Evolutionary conservation across 352 stramenopile genomes (phyloP).

Genomic region (Pilasporangium apinafurcum): DNA sequence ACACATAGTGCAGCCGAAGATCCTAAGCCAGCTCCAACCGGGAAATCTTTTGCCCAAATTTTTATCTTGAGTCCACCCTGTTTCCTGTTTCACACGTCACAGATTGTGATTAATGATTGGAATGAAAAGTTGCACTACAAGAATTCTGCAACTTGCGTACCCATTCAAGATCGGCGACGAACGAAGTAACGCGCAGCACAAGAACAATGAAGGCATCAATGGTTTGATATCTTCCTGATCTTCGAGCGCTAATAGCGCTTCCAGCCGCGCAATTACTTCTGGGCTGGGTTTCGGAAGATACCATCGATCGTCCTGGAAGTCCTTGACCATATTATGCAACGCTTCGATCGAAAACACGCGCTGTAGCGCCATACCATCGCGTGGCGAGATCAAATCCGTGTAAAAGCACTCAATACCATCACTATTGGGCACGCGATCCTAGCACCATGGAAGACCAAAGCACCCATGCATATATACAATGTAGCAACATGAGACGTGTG

Average conservation of each 20-base stretch:
- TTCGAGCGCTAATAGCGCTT: slow-evolving; percentile 36
- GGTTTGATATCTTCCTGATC: slow-evolving; percentile 31
- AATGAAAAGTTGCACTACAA: background rate
- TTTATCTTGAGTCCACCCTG: slow-evolving; percentile 38
- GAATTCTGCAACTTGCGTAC: slow-evolving; percentile 1
- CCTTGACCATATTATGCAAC: slow-evolving; percentile 27
- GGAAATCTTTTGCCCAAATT: slow-evolving; percentile 45
- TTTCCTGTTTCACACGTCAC: slow-evolving; percentile 3
- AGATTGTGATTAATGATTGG: no score
- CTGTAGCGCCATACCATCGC: slow-evolving; percentile 18
- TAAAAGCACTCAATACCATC: slow-evolving; percentile 46
- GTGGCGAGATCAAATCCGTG: slow-evolving; percentile 35
- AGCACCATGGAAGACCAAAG: no score
- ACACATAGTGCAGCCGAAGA: slow-evolving; percentile 89
- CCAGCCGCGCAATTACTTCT: slow-evolving; percentile 37
- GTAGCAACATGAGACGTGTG: no score
- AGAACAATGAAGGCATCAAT: slow-evolving; percentile 47
- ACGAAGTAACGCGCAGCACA: slow-evolving; percentile 51
- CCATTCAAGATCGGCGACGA: slow-evolving; percentile 19
- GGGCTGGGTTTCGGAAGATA: slow-evolving; percentile 43
- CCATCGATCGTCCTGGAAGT: slow-evolving; percentile 24
- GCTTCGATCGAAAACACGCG: slow-evolving; percentile 22
- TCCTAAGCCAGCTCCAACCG: slow-evolving; percentile 87
- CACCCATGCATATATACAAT: no score
- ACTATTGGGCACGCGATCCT: slow-evolving; percentile 34